A percentile compares a stretch with the other conserved stretches of the same genome.
Conservation (phyloP, 2,329 filamentous ascomycete species). For the Moelleriella libera region DNA sequence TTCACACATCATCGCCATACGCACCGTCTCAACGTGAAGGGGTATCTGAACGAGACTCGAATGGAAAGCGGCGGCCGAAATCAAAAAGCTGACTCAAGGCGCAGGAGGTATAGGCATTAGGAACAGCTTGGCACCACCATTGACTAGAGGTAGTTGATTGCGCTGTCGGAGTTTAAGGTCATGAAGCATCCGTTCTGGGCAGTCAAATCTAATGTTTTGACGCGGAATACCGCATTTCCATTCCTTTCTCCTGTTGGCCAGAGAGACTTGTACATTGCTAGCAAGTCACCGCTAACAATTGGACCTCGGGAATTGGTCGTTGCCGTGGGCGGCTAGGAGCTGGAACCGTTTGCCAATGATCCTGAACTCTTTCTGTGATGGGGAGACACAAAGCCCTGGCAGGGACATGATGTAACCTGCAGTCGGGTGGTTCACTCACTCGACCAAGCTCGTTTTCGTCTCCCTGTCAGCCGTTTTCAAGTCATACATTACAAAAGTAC, state of each 20-base stretch:
- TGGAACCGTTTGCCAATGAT: neutral
- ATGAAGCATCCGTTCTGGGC: neutral
- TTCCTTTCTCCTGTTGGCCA: neutral
- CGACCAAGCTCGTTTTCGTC: no score
- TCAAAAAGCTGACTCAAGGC: neutral
- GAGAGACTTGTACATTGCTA: neutral
- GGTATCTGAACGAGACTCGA: neutral
- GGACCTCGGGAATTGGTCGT: neutral
- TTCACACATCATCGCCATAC: neutral
- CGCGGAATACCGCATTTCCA: neutral
- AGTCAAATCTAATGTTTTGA: neutral
- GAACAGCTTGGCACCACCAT: neutral
- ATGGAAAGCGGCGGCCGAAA: neutral
- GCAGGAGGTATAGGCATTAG: neutral
- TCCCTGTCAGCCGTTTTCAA: no score
- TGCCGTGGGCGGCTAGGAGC: neutral
- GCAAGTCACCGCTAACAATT: neutral
- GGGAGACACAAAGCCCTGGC: no score
- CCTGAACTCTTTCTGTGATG: no score
- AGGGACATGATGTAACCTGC: no score
- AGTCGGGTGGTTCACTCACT: no score
- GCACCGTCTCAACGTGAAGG: neutral
- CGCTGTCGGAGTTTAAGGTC: neutral
- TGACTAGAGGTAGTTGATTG: neutral
- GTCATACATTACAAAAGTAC: no score